Evolutionary conservation across 2,329 filamentous ascomycete species (phyloP).

Genomic region (Sporothrix sp.): DNA sequence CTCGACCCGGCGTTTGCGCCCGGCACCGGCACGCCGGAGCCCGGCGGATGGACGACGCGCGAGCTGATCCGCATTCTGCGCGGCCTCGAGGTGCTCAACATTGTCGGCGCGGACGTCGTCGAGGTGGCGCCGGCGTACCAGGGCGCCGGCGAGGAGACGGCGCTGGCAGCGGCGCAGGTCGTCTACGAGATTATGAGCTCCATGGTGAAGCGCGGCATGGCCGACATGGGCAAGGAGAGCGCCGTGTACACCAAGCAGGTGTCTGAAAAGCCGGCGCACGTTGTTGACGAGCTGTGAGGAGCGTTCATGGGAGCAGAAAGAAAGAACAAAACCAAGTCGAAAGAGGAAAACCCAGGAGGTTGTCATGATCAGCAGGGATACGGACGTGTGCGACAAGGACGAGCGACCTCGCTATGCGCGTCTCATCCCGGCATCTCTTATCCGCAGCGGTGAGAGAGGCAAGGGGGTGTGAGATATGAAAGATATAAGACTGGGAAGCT

Average conservation of each 20-base stretch:
- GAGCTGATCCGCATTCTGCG: constrained; percentile 78
- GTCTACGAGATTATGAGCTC: constrained; percentile 78
- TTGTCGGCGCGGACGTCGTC: constrained; percentile 84
- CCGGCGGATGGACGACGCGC: constrained; percentile 82
- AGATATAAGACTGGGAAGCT: background rate
- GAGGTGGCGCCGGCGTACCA: constrained; percentile 85
- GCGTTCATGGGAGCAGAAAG: background rate
- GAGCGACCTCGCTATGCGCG: background rate
- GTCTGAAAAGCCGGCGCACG: constrained; percentile 13
- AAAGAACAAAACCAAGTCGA: background rate
- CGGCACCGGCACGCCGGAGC: constrained; percentile 73
- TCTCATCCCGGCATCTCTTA: constrained; percentile 4
- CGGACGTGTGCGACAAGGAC: background rate
- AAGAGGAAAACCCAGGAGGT: background rate
- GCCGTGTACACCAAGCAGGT: constrained; percentile 2
- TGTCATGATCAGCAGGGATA: background rate
- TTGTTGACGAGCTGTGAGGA: constrained; percentile 26
- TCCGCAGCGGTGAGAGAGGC: background rate
- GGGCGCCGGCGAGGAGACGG: constrained; percentile 68
- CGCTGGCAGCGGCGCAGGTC: constrained; percentile 73
- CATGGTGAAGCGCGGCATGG: constrained; percentile 42
- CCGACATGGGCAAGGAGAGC: constrained; percentile 28
- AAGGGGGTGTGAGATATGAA: background rate
- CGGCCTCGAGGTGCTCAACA: constrained; percentile 70
- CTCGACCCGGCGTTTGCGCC: constrained; percentile 29